Conservation (phyloP, 1,284 basidiomycete species). For the Leccinum subrobustum region DNA sequence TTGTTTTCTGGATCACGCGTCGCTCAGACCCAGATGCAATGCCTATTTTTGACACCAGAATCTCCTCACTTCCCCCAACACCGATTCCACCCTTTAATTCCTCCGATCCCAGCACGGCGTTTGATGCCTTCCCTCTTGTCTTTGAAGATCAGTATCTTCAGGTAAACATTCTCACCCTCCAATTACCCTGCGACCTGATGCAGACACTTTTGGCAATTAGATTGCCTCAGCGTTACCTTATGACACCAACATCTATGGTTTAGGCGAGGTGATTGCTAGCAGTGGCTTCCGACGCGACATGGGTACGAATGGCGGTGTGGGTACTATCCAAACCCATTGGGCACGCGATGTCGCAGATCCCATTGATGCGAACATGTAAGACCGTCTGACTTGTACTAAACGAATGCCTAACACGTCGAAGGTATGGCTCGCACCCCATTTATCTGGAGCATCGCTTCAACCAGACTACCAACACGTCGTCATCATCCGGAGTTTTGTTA, state of each 20-base stretch:
- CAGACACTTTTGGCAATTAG: constrained; percentile 35
- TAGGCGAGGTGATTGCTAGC: constrained; percentile 71
- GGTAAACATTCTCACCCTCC: constrained; percentile 25
- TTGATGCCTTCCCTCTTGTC: constrained; percentile 64
- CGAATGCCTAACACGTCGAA: too few species aligned
- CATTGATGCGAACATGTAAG: too few species aligned
- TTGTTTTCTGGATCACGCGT: constrained; percentile 79
- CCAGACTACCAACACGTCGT: constrained; percentile 44
- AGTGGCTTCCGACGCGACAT: constrained; percentile 67
- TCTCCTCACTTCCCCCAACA: constrained; percentile 51
- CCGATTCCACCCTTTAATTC: constrained; percentile 51
- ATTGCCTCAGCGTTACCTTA: constrained; percentile 62
- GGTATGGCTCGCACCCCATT: constrained; percentile 46
- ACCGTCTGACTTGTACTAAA: too few species aligned
- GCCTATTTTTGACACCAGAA: constrained; percentile 75
- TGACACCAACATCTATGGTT: constrained; percentile 73
- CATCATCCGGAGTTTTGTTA: constrained; percentile 70
- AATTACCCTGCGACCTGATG: not conserved
- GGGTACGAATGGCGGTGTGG: constrained; percentile 47
- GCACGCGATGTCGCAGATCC: constrained; percentile 50
- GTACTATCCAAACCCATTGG: constrained; percentile 73
- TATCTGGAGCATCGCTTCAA: constrained; percentile 67
- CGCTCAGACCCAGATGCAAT: constrained; percentile 52
- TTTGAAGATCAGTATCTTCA: constrained; percentile 76
- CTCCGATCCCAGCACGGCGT: constrained; percentile 47